These are phyloP conservation scores for Schizothecium vesticola DNA, from an alignment of 495 filamentous ascomycete species.

Conservation along the genomic window DNA sequence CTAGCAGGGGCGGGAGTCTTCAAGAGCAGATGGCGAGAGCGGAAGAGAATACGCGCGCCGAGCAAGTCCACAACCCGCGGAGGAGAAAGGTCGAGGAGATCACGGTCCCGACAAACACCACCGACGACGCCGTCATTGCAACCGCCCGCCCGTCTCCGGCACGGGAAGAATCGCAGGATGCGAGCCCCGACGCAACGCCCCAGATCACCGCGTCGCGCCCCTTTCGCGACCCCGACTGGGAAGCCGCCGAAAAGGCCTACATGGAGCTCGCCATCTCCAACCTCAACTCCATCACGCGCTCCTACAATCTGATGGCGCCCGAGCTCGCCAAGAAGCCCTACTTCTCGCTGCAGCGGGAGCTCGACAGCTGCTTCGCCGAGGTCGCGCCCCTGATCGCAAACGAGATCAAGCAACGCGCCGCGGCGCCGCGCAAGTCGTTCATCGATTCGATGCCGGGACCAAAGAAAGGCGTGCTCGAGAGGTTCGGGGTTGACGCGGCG, in stretches of 20 bases:
- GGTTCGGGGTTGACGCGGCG: background rate
- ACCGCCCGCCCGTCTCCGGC: constrained; percentile 35
- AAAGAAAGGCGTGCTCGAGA: background rate
- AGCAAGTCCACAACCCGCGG: constrained; percentile 53
- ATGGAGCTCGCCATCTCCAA: constrained; percentile 70
- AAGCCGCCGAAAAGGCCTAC: constrained; percentile 68
- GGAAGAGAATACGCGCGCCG: constrained; percentile 66
- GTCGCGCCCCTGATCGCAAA: constrained; percentile 69
- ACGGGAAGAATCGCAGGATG: constrained; percentile 1
- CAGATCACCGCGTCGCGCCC: constrained; percentile 32
- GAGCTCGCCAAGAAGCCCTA: constrained; percentile 92
- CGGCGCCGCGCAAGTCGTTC: constrained; percentile 35
- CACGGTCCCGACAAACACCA: constrained; percentile 42
- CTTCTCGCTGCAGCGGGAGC: constrained; percentile 75
- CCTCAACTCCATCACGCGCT: constrained; percentile 74
- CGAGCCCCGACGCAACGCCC: background rate
- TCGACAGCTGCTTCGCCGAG: constrained; percentile 75
- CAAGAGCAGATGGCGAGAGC: constrained; percentile 70
- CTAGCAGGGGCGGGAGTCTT: constrained; percentile 73
- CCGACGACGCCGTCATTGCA: constrained; percentile 44
- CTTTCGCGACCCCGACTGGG: constrained; percentile 63
- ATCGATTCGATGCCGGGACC: background rate
- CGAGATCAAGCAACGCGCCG: constrained; percentile 67
- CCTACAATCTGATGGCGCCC: constrained; percentile 93
- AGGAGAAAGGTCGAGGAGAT: constrained; percentile 42